phyloP scores from a whole-genome alignment of 257 asterid species.

The Capsicum rhomboideum region DNA sequence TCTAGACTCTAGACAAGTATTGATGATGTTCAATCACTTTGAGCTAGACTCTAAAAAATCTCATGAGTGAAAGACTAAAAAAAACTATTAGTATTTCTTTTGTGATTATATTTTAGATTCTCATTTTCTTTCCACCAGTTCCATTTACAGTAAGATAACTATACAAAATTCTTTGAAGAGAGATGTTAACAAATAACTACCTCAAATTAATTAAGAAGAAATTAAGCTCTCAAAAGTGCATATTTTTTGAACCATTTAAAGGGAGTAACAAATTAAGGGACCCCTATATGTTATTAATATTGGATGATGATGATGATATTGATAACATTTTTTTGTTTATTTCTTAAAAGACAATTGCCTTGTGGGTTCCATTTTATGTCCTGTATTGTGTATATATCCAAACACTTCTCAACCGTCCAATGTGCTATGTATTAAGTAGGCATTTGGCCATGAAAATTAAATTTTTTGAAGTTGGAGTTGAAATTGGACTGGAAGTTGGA shows the following conservation, averaged over 20 bases:
- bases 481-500: too few species aligned
- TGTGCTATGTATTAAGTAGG: constrained; percentile 27
- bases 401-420: constrained; percentile 37
- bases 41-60: background rate
- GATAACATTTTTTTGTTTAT: constrained; percentile 22
- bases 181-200: background rate
- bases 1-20: background rate
- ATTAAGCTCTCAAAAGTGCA: background rate
- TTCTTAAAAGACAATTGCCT: constrained; percentile 23
- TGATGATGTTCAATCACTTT: background rate
- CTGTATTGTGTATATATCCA: constrained; percentile 4
- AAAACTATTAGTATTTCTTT: background rate
- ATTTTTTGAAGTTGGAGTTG: too few species aligned
- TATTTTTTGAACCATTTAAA: background rate
- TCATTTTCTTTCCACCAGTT: background rate
- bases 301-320: constrained; percentile 17
- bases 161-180: background rate
- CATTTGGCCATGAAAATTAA: too few species aligned
- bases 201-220: background rate
- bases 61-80: background rate
- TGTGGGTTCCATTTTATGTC: constrained; percentile 23
- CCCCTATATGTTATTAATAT: constrained; percentile 9
- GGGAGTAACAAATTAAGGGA: background rate
- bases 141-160: background rate
- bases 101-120: background rate